phyloP scores from a whole-genome alignment of 768 basidiomycete species.

The Hebeloma cylindrosporum region DNA sequence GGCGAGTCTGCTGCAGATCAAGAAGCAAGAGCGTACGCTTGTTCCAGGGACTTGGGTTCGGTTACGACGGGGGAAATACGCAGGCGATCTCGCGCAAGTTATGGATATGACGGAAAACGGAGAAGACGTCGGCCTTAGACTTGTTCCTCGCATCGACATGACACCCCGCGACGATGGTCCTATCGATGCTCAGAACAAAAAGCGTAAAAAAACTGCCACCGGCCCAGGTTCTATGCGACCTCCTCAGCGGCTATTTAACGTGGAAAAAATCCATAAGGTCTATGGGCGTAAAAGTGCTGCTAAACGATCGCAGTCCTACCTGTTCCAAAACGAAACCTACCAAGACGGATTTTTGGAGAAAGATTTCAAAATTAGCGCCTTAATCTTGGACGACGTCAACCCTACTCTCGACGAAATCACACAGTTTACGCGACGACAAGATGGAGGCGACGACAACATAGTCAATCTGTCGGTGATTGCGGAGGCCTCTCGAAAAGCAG shows the following conservation, averaged over 20 bases:
- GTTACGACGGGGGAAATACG: slow-evolving; percentile 89
- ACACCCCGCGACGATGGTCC: slow-evolving; percentile 80
- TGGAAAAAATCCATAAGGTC: slow-evolving; percentile 86
- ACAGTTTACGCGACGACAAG: slow-evolving; percentile 76
- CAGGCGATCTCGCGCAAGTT: slow-evolving; percentile 94
- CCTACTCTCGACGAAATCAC: slow-evolving; percentile 98
- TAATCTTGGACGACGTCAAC: slow-evolving; percentile 85
- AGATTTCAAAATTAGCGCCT: slow-evolving; percentile 80
- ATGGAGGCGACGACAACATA: slow-evolving; percentile 65
- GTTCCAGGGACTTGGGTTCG: slow-evolving; percentile 93
- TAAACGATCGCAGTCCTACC: slow-evolving; percentile 70
- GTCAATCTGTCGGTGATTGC: slow-evolving; percentile 91
- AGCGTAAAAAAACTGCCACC: slow-evolving; percentile 68
- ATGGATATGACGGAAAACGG: slow-evolving; percentile 92
- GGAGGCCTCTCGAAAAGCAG: slow-evolving; percentile 87
- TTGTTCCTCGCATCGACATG: slow-evolving; percentile 97
- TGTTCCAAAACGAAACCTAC: slow-evolving; percentile 93
- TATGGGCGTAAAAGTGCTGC: slow-evolving; percentile 78
- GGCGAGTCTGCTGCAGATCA: slow-evolving; percentile 93
- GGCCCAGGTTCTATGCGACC: slow-evolving; percentile 68
- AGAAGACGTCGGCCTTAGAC: slow-evolving; percentile 89
- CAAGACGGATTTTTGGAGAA: slow-evolving; percentile 96
- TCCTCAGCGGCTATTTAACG: slow-evolving; percentile 90
- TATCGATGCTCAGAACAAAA: slow-evolving; percentile 55
- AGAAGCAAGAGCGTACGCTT: slow-evolving; percentile 87